A percentile compares a stretch with the other conserved stretches of the same genome.
These are phyloP conservation scores for Penicillium aurantiogriseum DNA, from an alignment of 2,329 filamentous ascomycete genomes.

Conservation along the genomic window DNA sequence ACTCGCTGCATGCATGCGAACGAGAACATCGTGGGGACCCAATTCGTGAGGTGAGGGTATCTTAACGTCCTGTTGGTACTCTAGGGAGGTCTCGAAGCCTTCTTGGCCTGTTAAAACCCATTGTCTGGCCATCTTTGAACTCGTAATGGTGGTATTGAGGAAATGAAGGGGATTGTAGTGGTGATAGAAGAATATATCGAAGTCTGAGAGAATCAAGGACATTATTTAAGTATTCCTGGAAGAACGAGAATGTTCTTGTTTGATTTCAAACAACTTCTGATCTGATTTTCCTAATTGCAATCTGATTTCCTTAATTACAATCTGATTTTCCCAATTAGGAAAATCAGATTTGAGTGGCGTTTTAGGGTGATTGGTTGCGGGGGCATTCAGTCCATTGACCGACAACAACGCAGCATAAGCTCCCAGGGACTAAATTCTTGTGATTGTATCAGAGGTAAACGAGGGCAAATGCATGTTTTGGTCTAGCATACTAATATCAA, in stretches of 20 bases:
- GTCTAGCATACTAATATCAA: not conserved
- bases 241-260: not conserved
- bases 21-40: slow-evolving; percentile 1
- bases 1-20: not conserved
- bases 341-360: slow-evolving; percentile 1
- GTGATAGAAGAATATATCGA: not conserved
- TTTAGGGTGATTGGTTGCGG: not conserved
- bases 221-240: not conserved
- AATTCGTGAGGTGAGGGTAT: not conserved
- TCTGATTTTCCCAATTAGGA: slow-evolving; percentile 2
- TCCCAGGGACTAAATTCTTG: not conserved
- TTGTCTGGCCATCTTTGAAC: slow-evolving; percentile 29
- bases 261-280: not conserved
- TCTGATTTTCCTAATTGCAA: not conserved
- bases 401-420: not conserved
- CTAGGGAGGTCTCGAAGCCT: slow-evolving; percentile 37
- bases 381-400: not conserved
- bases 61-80: slow-evolving; percentile 28
- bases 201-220: not conserved
- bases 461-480: not conserved
- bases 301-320: not conserved
- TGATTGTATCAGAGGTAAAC: not conserved
- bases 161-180: not conserved
- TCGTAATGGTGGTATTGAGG: not conserved
- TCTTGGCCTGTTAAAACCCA: slow-evolving; percentile 36